Base-by-base conservation (phyloP, 2,329 filamentous ascomycete species). In the Xylaria sp. region DNA sequence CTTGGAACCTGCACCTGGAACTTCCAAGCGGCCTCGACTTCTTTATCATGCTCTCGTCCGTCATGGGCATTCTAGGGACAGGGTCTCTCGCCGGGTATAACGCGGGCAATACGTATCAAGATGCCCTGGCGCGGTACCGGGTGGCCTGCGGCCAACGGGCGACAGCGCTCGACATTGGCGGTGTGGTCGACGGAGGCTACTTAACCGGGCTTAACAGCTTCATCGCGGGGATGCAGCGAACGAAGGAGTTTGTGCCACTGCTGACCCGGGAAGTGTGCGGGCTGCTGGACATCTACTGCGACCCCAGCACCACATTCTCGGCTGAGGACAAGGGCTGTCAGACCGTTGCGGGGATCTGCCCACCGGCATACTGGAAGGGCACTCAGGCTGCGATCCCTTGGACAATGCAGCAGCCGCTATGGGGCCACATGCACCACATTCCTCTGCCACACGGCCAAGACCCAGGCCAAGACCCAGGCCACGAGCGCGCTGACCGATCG, bases 401-500 rank as follows among this genome's bases (percentile, higher is more conserved):
- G 12, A 51, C 44, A 2, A 57, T 65, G 62, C n/a, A n/a, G 28
- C 64, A 72, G 58, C 67, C 66, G 34, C 67, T 69, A 31, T 66
- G 63, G 68, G 69, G 72, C 31, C 63, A 69, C 63, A 67, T 67
- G 59, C 65, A 70, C 57, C 66, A 69, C 54, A 18, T 31, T 44
- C 78, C 76, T 76, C 46, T 23, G 44, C 44, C 44, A 46, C 18
- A n/a, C 15, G 44, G 44, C 44, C 44, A 46, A 8, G 44, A 46
- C 34, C 10, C 34, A 34, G 9, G 31, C 31, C 15, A 18, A 18
- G 44, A 15, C 44, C 44, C 20, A 8, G 44, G 15, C 44, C 15
- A 20, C 18, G 44, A n/a, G 7, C 20, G 10, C 34, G 20, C 34
- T 3, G 56, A 46, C 15, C 25, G 20, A 12, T 18, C 56, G 12